Base-by-base conservation (phyloP, 768 basidiomycete species). In the Suillus weaverae region DNA sequence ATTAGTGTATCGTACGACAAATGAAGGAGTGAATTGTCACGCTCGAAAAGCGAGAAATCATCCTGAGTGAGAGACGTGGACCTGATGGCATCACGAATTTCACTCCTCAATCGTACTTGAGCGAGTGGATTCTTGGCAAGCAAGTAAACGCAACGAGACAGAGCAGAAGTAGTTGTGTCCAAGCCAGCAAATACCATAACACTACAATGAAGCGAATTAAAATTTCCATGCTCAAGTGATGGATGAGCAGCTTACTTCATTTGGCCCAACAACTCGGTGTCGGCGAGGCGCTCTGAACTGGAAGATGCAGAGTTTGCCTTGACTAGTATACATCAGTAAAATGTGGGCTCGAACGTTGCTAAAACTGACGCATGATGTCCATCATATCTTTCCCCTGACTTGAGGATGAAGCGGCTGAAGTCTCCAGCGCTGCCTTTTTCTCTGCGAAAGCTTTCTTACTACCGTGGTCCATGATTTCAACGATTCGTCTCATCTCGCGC, bases 1-100 rank as follows among this genome's bases (percentile, higher is more conserved):
- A 36, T 36, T 36, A 36, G 36, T 80, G 68, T 69, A 66, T 81
- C 79, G 62, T 76, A 74, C 1, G 70, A 54, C 26, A 75, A 13
- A 22, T 22, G 10, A 26, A 48, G 11, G 11, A 57, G 65, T 20
- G 32, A 43, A 20, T 51, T 61, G 18, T 74, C 75, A 11, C 65
- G 64, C 3, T 67, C 71, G 44, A 83, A 41, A 41, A 18, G 16
- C 16, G 39, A 41, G 16, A 13, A 16, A 41, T 18, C 39, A 18
- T 41, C 16, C 5, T 41, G 39, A 3, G 68, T n/a, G 64, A 63
- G 10, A 61, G 67, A 38, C 66, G 50, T 43, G 64, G 66, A 20
- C 39, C 35, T 18, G 55, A 66, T 70, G 0, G 69, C 71, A 10
- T 46, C 50, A 32, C n/a, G 46, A 18, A 62, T 48, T 44, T 62